These are phyloP conservation scores for Pestalotiopsis sp. DNA, from an alignment of 2,329 filamentous ascomycete genomes.

Conservation along the genomic window DNA sequence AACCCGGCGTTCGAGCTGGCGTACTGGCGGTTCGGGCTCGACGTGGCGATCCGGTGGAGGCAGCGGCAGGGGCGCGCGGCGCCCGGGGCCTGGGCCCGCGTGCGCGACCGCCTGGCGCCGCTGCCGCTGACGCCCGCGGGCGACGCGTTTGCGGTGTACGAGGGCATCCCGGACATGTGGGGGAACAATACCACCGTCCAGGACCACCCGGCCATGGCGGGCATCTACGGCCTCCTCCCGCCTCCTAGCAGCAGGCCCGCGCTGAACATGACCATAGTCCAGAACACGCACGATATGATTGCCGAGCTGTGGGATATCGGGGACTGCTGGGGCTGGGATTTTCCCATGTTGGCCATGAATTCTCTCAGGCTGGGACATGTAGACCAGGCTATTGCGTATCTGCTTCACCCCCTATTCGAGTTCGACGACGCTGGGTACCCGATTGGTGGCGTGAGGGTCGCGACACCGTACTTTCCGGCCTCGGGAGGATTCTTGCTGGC, in stretches of 20 bases:
- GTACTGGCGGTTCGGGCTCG: conserved; percentile 64
- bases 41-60: conserved; percentile 56
- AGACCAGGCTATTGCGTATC: conserved; percentile 40
- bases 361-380: conserved; percentile 41
- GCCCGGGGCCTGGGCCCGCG: conserved; percentile 47
- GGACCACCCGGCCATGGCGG: conserved; percentile 46
- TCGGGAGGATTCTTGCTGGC: conserved; percentile 51
- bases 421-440: conserved; percentile 62
- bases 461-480: conserved; percentile 61
- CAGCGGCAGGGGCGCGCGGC: conserved; percentile 43
- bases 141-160: conserved; percentile 56
- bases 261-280: conserved; percentile 37
- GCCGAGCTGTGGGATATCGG: conserved; percentile 40
- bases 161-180: conserved; percentile 49
- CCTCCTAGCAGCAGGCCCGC: conserved; percentile 36
- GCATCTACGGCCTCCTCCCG: conserved; percentile 45
- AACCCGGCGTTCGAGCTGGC: conserved; percentile 64
- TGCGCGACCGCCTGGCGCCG: conserved; percentile 54
- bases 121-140: conserved; percentile 55
- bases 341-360: conserved; percentile 48
- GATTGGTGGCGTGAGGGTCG: conserved; percentile 51
- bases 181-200: conserved; percentile 34
- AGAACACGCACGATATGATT: conserved; percentile 41
- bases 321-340: conserved; percentile 47
- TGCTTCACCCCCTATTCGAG: conserved; percentile 51